phyloP scores from a whole-genome alignment of 345 rosid species.

The Linum usitatissimum region DNA sequence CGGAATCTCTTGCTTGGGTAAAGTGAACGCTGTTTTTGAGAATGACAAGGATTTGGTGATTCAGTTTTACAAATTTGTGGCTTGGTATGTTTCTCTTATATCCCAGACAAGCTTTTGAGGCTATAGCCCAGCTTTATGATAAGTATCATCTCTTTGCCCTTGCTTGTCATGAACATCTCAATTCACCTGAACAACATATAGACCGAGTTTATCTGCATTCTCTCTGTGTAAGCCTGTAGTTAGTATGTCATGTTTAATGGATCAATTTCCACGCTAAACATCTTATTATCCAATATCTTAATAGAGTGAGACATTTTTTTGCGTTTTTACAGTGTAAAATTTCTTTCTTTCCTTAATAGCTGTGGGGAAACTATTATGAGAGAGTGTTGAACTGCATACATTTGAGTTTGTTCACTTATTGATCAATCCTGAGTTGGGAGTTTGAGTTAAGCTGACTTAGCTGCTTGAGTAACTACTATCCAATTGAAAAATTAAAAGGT shows the following conservation, averaged over 20 bases:
- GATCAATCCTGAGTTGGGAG: background rate
- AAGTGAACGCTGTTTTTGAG: slow-evolving; percentile 53
- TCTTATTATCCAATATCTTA: too few relatives aligned
- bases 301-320: too few relatives aligned
- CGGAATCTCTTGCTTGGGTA: slow-evolving; percentile 73
- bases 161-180: background rate
- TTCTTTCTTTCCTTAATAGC: background rate
- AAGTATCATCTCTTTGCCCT: background rate
- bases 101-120: background rate
- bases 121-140: too few relatives aligned
- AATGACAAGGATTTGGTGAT: slow-evolving; percentile 70
- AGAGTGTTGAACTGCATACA: background rate
- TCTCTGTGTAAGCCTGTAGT: background rate
- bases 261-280: too few relatives aligned
- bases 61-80: slow-evolving; percentile 61
- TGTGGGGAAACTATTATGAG: background rate
- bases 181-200: background rate
- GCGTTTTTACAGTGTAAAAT: too few relatives aligned
- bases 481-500: background rate
- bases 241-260: background rate
- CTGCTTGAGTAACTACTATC: background rate
- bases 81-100: slow-evolving; percentile 31
- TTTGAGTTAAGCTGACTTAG: background rate
- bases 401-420: background rate
- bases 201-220: background rate